Base-by-base conservation (phyloP, 148 eudicot genomes). In the Suaeda aralocaspica region DNA sequence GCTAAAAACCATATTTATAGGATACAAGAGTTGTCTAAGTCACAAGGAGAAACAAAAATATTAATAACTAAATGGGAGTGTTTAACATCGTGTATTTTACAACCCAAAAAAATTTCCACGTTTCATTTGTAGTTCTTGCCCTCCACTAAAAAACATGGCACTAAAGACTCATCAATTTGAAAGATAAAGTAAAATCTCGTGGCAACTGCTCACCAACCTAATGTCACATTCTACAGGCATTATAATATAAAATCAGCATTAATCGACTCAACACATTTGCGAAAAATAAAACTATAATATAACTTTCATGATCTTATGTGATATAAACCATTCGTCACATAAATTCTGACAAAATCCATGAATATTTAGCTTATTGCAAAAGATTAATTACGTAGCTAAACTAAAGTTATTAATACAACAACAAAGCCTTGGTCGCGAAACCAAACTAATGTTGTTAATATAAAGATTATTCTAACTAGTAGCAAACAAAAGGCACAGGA, bases 51-150 rank as follows among this genome's bases (percentile, higher is more conserved):
- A 0, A 45, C 5, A 19, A 36, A 15, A 46, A 46, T 3, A 46
- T 46, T 46, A 46, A 11, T 46, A 10, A 14, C 4, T 11, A 46
- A 46, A 46, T 46, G 50, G 9, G 46, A 9, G 71, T 68, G 61
- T 25, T 69, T 39, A 49, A 69, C 52, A n/a, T 55, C 18, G 26
- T 55, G 50, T n/a, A 30, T 7, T 29, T 30, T 55, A 36, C 21
- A 18, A 51, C 46, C 9, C 59, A 25, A 56, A 41, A 46, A 56
- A 55, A 30, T 26, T 36, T 33, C 34, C 78, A 68, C 63, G 68
- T 74, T 68, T 75, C 63, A 49, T 51, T 64, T 44, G 22, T 58
- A 53, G 60, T 66, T 63, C 78, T 75, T 60, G 72, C 45, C 67
- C 60, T 68, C 78, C 78, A 75, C 78, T 75, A 61, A 59, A 63